A percentile compares a stretch with the other conserved stretches of the same genome.
These are phyloP conservation scores for Diospyros kaki DNA, from an alignment of 148 eudicot species.

Conservation along the genomic window DNA sequence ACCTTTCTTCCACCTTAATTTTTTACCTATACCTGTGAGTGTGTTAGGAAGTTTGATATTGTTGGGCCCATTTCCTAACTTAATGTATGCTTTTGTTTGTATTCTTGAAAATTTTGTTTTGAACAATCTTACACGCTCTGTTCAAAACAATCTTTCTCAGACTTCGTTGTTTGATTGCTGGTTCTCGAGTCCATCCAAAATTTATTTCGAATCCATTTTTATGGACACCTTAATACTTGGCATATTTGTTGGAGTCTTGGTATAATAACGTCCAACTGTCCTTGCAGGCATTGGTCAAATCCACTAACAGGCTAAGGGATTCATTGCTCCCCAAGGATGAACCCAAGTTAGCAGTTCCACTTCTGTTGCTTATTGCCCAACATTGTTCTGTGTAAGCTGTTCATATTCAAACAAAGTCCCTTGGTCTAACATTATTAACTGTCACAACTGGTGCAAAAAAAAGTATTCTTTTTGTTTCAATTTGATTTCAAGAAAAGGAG, in stretches of 20 bases:
- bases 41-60: no score
- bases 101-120: not conserved
- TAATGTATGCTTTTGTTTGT: not conserved
- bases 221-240: not conserved
- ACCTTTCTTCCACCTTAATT: no score
- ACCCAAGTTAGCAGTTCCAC: conserved; percentile 87
- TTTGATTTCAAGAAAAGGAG: not conserved
- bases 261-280: not conserved
- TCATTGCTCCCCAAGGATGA: conserved; percentile 91
- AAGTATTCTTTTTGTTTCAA: not conserved
- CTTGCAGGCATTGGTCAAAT: conserved; percentile 81
- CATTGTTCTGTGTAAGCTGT: conserved; percentile 85
- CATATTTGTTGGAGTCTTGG: not conserved
- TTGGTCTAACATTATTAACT: not conserved
- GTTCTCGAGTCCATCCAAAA: not conserved
- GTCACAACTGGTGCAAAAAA: not conserved
- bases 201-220: not conserved
- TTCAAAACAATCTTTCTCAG: not conserved
- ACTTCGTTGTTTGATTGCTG: not conserved
- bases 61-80: no score
- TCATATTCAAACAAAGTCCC: conserved; percentile 1
- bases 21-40: no score
- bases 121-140: not conserved
- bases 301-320: conserved; percentile 89
- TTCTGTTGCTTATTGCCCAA: conserved; percentile 90